Evolutionary conservation across 306 rosid genomes (phyloP).

Genomic region (Quercus rubra): DNA sequence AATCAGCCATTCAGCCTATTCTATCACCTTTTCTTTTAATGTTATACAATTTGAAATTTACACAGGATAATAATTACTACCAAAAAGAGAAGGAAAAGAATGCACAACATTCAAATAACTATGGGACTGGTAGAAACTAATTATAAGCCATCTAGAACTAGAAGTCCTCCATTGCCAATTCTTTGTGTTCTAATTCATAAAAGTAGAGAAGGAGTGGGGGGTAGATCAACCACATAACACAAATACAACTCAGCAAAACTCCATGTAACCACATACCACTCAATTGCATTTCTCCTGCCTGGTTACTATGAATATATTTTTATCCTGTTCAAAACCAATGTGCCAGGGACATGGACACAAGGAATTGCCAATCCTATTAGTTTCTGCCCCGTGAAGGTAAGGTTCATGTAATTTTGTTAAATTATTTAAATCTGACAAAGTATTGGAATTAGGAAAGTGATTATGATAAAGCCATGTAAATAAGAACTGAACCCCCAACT

Average conservation of each 20-base stretch:
- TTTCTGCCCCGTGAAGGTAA: background rate
- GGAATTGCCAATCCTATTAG: background rate
- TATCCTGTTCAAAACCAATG: background rate
- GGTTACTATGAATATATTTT: too few relatives aligned
- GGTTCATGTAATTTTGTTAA: background rate
- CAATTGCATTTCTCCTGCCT: too few relatives aligned
- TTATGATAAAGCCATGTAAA: background rate
- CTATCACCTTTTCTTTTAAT: background rate
- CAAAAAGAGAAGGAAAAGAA: background rate
- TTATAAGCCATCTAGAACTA: background rate
- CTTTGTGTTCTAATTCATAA: background rate
- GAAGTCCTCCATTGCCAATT: background rate
- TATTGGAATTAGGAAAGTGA: background rate
- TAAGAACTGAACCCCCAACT: background rate
- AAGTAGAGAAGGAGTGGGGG: background rate
- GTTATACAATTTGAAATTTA: background rate
- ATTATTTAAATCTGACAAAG: background rate
- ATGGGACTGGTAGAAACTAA: background rate
- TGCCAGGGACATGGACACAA: background rate
- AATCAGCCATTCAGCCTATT: too few relatives aligned
- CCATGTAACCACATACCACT: background rate
- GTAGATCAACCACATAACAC: background rate
- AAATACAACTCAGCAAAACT: background rate
- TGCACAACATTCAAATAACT: background rate
- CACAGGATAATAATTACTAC: background rate